A percentile compares a stretch with the other conserved stretches of the same genome.
phyloP scores from a whole-genome alignment of 2,329 filamentous ascomycete genomes.

The Aquanectria penicillioides region DNA sequence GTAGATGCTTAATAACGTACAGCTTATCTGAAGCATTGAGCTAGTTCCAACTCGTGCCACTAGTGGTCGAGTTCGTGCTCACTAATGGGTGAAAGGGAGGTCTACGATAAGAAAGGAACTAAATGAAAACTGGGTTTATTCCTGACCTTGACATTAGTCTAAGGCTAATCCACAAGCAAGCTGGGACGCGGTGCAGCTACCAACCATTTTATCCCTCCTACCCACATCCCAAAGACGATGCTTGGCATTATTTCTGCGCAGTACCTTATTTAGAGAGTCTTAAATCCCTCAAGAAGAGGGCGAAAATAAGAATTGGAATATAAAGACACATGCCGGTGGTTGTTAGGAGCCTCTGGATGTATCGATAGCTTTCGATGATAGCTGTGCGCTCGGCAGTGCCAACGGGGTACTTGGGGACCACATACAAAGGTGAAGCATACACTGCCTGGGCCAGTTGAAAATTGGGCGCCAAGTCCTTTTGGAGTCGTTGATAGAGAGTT shows the following conservation, averaged over 20 bases:
- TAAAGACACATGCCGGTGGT: constrained; percentile 57
- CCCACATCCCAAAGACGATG: no score
- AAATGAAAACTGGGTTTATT: no score
- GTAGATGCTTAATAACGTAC: no score
- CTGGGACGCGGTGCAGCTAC: no score
- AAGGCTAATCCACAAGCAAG: no score
- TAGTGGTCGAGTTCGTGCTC: no score
- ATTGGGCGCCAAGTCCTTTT: constrained; percentile 45
- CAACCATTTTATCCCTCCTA: no score
- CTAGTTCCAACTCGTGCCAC: no score
- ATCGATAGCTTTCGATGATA: constrained; percentile 56
- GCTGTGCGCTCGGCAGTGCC: constrained; percentile 55
- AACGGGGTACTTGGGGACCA: constrained; percentile 48
- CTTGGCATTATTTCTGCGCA: not conserved
- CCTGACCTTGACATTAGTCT: no score
- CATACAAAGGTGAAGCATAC: constrained; percentile 50
- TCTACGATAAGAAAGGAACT: no score
- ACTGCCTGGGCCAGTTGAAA: constrained; percentile 46
- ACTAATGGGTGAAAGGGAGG: no score
- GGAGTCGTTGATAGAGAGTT: constrained; percentile 46
- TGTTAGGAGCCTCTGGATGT: constrained; percentile 55
- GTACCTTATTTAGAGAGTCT: not conserved
- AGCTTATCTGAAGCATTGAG: no score
- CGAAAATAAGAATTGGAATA: constrained; percentile 57
- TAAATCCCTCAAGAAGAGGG: constrained; percentile 51